Percentiles rank a stretch among this genome's conserved stretches.
Evolutionary conservation across 2,329 filamentous ascomycete genomes (phyloP).

Genomic region (Aureobasidium sp.): DNA sequence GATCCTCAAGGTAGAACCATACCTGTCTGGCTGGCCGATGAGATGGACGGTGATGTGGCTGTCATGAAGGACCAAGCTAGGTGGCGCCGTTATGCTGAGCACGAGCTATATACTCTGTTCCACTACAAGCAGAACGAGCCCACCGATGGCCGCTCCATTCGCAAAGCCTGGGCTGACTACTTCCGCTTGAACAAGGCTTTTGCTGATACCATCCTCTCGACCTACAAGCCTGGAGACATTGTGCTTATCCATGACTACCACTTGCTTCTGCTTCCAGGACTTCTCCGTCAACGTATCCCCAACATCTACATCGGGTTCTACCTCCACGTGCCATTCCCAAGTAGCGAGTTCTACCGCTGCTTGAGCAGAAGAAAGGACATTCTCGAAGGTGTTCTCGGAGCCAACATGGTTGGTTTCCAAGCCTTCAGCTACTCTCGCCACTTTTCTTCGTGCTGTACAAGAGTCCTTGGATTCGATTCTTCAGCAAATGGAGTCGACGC

Average conservation of each 20-base stretch:
- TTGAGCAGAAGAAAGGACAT: conserved; percentile 82
- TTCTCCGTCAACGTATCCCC: conserved; percentile 76
- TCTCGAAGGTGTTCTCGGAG: conserved; percentile 77
- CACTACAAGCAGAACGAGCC: conserved; percentile 96
- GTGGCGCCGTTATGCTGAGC: conserved; percentile 86
- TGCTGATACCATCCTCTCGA: conserved; percentile 76
- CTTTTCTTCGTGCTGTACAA: conserved; percentile 87
- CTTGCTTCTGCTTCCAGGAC: conserved; percentile 77
- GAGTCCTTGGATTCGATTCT: conserved; percentile 82
- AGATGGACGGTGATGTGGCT: conserved; percentile 60
- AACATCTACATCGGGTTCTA: conserved; percentile 94
- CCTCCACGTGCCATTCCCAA: conserved; percentile 88
- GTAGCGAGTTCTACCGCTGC: conserved; percentile 89
- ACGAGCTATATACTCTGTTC: conserved; percentile 84
- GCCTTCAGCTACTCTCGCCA: conserved; percentile 92
- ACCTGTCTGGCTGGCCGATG: conserved; percentile 83
- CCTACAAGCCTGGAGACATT: conserved; percentile 88
- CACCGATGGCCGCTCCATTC: conserved; percentile 71
- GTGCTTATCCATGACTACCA: conserved; percentile 94
- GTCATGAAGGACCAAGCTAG: conserved; percentile 71
- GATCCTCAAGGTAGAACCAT: conserved; percentile 69
- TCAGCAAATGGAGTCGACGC: conserved; percentile 79
- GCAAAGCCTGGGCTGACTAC: conserved; percentile 85
- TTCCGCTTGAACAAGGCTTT: conserved; percentile 88
- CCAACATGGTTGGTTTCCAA: conserved; percentile 92